Evolutionary conservation across 805 yeast species (phyloP).

Genomic region (Pichia paraexigua): DNA sequence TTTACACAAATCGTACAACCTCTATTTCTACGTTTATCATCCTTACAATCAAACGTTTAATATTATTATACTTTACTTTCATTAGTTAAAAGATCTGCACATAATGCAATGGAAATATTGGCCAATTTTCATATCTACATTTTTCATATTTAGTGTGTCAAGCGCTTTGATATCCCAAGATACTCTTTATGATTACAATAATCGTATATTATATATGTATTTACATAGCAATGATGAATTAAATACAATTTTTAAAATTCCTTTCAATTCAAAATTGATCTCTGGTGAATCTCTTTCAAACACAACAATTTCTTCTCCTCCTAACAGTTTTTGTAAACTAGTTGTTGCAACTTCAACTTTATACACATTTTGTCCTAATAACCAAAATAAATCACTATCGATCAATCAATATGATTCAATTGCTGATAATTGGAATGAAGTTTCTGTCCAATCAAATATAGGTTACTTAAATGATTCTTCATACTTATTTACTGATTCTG

Average conservation of each 20-base stretch:
- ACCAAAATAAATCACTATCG: neutral
- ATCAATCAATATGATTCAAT: slow-evolving; percentile 10
- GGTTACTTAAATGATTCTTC: slow-evolving; percentile 28
- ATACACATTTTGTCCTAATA: slow-evolving; percentile 21
- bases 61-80: too few species aligned
- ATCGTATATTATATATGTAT: slow-evolving; percentile 24
- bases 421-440: slow-evolving; percentile 16
- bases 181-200: slow-evolving; percentile 26
- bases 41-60: too few species aligned
- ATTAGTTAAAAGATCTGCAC: neutral
- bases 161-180: slow-evolving; percentile 11
- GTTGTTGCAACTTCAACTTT: slow-evolving; percentile 13
- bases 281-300: slow-evolving; percentile 15
- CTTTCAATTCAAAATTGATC: slow-evolving; percentile 19
- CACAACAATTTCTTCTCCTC: slow-evolving; percentile 17
- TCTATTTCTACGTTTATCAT: neutral
- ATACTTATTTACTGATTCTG: slow-evolving; percentile 34
- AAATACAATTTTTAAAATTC: slow-evolving; percentile 19
- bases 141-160: neutral
- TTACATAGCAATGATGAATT: slow-evolving; percentile 8
- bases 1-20: neutral
- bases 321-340: slow-evolving; percentile 14
- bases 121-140: neutral
- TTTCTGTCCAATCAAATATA: slow-evolving; percentile 13
- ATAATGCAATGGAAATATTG: neutral